phyloP scores from a whole-genome alignment of 345 rosid genomes.

The Murraya paniculata region DNA sequence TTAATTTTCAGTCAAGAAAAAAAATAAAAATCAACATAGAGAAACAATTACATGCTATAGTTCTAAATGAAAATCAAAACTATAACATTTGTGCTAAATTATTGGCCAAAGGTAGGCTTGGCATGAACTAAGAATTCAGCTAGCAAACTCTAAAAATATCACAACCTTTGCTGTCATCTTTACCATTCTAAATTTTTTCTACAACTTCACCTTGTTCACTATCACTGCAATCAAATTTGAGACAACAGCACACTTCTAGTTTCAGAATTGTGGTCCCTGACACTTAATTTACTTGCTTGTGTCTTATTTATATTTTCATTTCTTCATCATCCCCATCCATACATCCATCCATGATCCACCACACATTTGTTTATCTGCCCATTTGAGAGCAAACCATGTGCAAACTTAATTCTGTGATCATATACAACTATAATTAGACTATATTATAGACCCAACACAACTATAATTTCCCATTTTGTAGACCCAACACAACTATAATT shows the following conservation, averaged over 20 bases:
- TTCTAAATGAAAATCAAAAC: background rate
- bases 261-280: background rate
- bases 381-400: background rate
- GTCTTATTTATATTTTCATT: conserved; percentile 15
- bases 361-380: background rate
- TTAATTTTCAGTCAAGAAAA: background rate
- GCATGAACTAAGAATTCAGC: background rate
- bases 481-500: no score
- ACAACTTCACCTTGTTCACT: conserved; percentile 14
- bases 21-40: background rate
- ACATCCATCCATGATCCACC: no score
- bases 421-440: no score
- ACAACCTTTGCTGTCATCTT: conserved; percentile 4
- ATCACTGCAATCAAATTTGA: background rate
- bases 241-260: background rate
- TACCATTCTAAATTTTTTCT: background rate
- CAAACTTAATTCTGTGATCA: no score
- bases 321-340: conserved; percentile 6
- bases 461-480: no score
- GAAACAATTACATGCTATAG: background rate
- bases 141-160: background rate
- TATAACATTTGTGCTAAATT: background rate
- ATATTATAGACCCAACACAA: no score
- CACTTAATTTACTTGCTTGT: background rate
- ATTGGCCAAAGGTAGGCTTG: background rate